These are phyloP conservation scores for Mucor plumbeus DNA, from an alignment of 371 early-diverging fungal species.

Conservation along the genomic window DNA sequence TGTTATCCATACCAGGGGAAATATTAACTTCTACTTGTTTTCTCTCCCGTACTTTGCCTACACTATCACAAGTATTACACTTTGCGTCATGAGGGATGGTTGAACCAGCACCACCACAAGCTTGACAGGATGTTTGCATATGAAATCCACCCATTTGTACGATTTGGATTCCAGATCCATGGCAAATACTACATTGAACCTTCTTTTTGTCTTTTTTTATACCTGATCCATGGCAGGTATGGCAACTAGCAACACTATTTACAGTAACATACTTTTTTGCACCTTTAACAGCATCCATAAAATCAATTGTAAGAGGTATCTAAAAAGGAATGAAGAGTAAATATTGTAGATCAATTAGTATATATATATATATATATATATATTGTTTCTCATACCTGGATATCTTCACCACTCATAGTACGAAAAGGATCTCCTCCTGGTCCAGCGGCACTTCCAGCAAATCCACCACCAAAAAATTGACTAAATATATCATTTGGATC, in stretches of 20 bases:
- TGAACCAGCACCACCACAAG: slow-evolving; percentile 86
- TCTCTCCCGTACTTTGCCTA: slow-evolving; percentile 74
- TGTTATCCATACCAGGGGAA: slow-evolving; percentile 75
- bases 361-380: background rate
- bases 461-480: slow-evolving; percentile 72
- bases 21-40: slow-evolving; percentile 77
- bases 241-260: slow-evolving; percentile 68
- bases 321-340: background rate
- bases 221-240: slow-evolving; percentile 81
- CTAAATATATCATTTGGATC: slow-evolving; percentile 68
- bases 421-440: slow-evolving; percentile 26
- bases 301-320: slow-evolving; percentile 65
- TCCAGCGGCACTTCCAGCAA: slow-evolving; percentile 45
- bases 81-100: slow-evolving; percentile 66
- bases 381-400: slow-evolving; percentile 30
- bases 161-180: slow-evolving; percentile 85
- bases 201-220: slow-evolving; percentile 74
- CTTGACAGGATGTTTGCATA: slow-evolving; percentile 80
- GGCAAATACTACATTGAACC: slow-evolving; percentile 71
- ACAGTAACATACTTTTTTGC: slow-evolving; percentile 64
- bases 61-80: slow-evolving; percentile 83
- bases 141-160: slow-evolving; percentile 83
- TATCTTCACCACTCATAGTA: slow-evolving; percentile 49
- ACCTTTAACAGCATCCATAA: slow-evolving; percentile 93
- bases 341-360: background rate